Percentiles rank a stretch among this genome's conserved stretches.
Conservation (phyloP, 78 protist genomes). For the Protostelium mycophagum region DNA sequence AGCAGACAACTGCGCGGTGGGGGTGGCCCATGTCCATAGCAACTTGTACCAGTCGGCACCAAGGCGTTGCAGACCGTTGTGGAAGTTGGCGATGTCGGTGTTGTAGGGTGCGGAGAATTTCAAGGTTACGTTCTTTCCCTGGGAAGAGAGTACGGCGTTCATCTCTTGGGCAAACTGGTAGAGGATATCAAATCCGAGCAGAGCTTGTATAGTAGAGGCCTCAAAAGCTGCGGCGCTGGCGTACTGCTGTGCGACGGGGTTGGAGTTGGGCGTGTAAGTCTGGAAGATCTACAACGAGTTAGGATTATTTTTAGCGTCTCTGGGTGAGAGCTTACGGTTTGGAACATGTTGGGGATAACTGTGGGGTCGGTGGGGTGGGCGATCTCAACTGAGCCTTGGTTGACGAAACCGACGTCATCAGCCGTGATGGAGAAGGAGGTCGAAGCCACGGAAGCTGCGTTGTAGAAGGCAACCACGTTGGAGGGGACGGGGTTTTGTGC, state of each 20-base stretch:
- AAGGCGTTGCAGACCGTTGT: not conserved
- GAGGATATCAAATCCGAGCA: not conserved
- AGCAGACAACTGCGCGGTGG: not conserved
- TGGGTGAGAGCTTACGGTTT: not conserved
- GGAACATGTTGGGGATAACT: not conserved
- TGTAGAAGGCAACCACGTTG: not conserved
- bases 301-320: not conserved
- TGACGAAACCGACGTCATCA: not conserved
- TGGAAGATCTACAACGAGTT: not conserved
- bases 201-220: not conserved
- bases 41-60: not conserved
- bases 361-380: not conserved
- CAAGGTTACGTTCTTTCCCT: not conserved
- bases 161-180: not conserved
- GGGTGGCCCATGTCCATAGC: not conserved
- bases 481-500: not conserved
- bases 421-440: not conserved
- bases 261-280: not conserved
- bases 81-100: not conserved
- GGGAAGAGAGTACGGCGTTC: not conserved
- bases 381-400: not conserved
- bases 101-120: not conserved
- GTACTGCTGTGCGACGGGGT: not conserved
- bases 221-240: not conserved
- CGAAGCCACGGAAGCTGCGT: not conserved